Evolutionary conservation across 1,284 basidiomycete genomes (phyloP).

Genomic region (Cryptococcus amylolentus): DNA sequence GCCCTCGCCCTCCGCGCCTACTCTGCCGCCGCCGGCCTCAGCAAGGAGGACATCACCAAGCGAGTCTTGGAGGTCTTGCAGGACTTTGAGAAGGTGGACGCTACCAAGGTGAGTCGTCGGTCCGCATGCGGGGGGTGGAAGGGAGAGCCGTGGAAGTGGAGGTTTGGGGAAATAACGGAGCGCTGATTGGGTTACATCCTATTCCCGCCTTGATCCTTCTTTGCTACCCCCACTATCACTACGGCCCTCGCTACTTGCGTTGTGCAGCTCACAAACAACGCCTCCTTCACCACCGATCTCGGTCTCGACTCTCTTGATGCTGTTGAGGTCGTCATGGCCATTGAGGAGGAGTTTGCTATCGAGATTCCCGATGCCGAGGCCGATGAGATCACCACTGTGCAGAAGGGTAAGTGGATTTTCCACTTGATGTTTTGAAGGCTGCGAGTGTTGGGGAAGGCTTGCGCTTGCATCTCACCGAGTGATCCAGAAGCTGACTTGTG

Average conservation of each 20-base stretch:
- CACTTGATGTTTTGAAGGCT: too few species aligned
- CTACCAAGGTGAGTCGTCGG: slow-evolving; percentile 62
- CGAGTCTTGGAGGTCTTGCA: slow-evolving; percentile 86
- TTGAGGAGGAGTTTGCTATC: slow-evolving; percentile 81
- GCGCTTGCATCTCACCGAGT: neutral
- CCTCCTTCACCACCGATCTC: slow-evolving; percentile 83
- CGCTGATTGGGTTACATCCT: slow-evolving; percentile 6
- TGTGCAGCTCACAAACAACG: slow-evolving; percentile 64
- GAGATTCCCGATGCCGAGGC: slow-evolving; percentile 94
- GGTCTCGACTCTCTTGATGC: slow-evolving; percentile 95
- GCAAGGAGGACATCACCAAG: slow-evolving; percentile 70
- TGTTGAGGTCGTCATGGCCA: slow-evolving; percentile 98
- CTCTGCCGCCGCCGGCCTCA: slow-evolving; percentile 71
- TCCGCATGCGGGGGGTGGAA: neutral
- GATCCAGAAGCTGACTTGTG: too few species aligned
- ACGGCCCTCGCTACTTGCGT: neutral
- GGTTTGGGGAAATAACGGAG: slow-evolving; percentile 4
- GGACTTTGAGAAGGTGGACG: slow-evolving; percentile 92
- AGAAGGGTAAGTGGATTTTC: slow-evolving; percentile 64
- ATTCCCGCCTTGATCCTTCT: neutral
- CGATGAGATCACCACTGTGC: slow-evolving; percentile 93
- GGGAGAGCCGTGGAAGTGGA: neutral
- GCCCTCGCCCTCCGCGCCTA: slow-evolving; percentile 53
- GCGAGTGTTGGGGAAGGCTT: too few species aligned
- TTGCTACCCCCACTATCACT: neutral